A percentile compares a stretch with the other conserved stretches of the same genome.
Conservation (phyloP, 78 protist genomes). For the Polysphondylium violaceum region DNA sequence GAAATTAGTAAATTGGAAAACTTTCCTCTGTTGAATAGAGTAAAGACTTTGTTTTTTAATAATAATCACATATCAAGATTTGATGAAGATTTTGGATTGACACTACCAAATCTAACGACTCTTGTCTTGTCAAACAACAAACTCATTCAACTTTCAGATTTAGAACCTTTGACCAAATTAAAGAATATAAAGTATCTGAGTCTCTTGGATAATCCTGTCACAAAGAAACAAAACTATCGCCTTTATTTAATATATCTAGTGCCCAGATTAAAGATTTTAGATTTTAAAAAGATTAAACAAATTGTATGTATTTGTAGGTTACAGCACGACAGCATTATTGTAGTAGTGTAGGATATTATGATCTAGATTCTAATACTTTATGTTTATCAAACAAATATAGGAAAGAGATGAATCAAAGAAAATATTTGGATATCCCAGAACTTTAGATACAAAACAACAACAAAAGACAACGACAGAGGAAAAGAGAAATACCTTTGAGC, state of each 20-base stretch:
- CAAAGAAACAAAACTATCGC: constrained; percentile 80
- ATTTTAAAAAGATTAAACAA: constrained; percentile 81
- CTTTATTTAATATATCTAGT: constrained; percentile 80
- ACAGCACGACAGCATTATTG: too few relatives aligned
- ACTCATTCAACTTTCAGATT: constrained; percentile 16
- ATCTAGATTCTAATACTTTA: background rate
- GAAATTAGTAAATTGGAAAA: constrained; percentile 87
- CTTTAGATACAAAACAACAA: background rate
- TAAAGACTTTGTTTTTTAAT: constrained; percentile 82
- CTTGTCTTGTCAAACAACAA: constrained; percentile 85
- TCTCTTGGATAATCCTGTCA: constrained; percentile 81
- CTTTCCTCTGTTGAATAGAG: constrained; percentile 85
- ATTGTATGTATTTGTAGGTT: constrained; percentile 53
- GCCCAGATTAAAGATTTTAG: constrained; percentile 87
- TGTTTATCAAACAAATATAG: background rate
- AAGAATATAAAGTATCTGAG: constrained; percentile 30
- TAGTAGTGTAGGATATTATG: too few relatives aligned
- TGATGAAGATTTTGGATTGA: constrained; percentile 11
- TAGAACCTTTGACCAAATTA: constrained; percentile 67
- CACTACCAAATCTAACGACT: constrained; percentile 70
- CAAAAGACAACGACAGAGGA: background rate
- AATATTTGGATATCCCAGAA: constrained; percentile 14
- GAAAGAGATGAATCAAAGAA: constrained; percentile 46
- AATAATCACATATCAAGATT: constrained; percentile 88
- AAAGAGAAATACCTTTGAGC: constrained; percentile 15